A percentile compares a stretch with the other conserved stretches of the same genome.
Evolutionary conservation across 2,329 filamentous ascomycete genomes (phyloP).

Genomic region (Diaporthe longicolla): DNA sequence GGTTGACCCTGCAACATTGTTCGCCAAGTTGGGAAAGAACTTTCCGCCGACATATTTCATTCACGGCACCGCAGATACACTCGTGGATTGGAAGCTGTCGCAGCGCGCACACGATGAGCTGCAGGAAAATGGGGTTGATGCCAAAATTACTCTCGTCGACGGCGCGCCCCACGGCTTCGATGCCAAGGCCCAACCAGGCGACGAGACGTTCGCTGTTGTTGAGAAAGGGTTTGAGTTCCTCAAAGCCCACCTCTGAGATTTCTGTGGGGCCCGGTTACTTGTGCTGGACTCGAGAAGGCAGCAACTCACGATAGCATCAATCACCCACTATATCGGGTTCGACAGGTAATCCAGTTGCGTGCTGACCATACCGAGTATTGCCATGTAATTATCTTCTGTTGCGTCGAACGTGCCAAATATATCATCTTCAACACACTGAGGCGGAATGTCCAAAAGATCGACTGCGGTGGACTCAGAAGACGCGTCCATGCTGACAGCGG

Average conservation of each 20-base stretch:
- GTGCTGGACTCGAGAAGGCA: no score
- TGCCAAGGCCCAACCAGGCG: neutral
- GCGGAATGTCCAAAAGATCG: neutral
- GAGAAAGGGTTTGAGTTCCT: neutral
- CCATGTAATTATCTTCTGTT: slow-evolving; percentile 19
- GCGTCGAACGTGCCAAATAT: slow-evolving; percentile 12
- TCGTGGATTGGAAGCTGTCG: neutral
- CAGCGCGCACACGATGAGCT: slow-evolving; percentile 1
- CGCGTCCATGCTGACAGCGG: neutral
- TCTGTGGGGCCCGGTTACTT: neutral
- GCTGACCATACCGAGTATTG: neutral
- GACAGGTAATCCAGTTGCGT: slow-evolving; percentile 16
- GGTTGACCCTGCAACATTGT: slow-evolving; percentile 8
- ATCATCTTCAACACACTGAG: slow-evolving; percentile 3
- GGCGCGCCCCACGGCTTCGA: neutral
- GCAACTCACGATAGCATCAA: neutral
- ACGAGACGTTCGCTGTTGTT: neutral
- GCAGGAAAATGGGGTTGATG: neutral
- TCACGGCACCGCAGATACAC: neutral
- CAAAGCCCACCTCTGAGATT: neutral
- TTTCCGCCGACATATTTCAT: slow-evolving; percentile 1
- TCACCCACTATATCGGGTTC: neutral
- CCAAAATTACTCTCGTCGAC: neutral
- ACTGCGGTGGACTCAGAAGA: slow-evolving; percentile 9
- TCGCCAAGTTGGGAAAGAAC: neutral